Percentiles rank a stretch among this genome's conserved stretches.
These are phyloP conservation scores for Chaetomium fimeti DNA, from an alignment of 495 filamentous ascomycete genomes.

Conservation along the genomic window DNA sequence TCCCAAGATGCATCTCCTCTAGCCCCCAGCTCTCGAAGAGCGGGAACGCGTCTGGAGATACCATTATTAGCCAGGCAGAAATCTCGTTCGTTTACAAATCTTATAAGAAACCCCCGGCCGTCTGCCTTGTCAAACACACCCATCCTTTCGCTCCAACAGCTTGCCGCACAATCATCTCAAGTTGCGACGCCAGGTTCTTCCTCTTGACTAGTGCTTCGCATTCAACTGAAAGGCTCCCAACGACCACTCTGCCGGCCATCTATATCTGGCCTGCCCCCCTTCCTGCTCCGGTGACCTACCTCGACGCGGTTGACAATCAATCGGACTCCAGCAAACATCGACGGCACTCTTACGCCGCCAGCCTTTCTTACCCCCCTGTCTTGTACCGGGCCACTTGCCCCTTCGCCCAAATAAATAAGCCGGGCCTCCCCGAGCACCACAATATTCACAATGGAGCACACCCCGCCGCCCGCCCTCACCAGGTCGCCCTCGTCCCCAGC, in stretches of 20 bases:
- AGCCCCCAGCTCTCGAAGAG: slow-evolving; percentile 34
- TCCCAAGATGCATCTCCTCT: slow-evolving; percentile 32
- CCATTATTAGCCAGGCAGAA: slow-evolving; percentile 43
- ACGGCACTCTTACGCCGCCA: slow-evolving; percentile 19
- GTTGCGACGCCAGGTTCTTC: slow-evolving; percentile 13
- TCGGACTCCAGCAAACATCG: slow-evolving; percentile 33
- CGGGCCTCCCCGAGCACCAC: slow-evolving; percentile 14
- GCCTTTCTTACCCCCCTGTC: slow-evolving; percentile 27
- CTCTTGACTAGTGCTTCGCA: slow-evolving; percentile 15
- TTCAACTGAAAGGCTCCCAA: slow-evolving; percentile 22
- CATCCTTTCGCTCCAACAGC: slow-evolving; percentile 28
- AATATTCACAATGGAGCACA: slow-evolving; percentile 46
- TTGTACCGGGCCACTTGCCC: slow-evolving; percentile 28
- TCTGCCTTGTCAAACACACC: slow-evolving; percentile 33
- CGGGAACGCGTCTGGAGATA: slow-evolving; percentile 22
- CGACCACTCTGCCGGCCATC: slow-evolving; percentile 19
- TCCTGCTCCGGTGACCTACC: slow-evolving; percentile 20
- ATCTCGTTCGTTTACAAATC: slow-evolving; percentile 28
- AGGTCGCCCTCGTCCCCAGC: slow-evolving; percentile 49
- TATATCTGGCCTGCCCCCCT: slow-evolving; percentile 35
- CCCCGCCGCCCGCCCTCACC: slow-evolving; percentile 50
- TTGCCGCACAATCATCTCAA: slow-evolving; percentile 28
- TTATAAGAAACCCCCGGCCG: slow-evolving; percentile 36
- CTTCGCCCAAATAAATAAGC: slow-evolving; percentile 27
- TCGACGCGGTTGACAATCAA: slow-evolving; percentile 33